Evolutionary conservation across 1,284 basidiomycete genomes (phyloP), one percentile per base, ranked within the genome.

Genomic region (Ceratobasidium sp.): DNA sequence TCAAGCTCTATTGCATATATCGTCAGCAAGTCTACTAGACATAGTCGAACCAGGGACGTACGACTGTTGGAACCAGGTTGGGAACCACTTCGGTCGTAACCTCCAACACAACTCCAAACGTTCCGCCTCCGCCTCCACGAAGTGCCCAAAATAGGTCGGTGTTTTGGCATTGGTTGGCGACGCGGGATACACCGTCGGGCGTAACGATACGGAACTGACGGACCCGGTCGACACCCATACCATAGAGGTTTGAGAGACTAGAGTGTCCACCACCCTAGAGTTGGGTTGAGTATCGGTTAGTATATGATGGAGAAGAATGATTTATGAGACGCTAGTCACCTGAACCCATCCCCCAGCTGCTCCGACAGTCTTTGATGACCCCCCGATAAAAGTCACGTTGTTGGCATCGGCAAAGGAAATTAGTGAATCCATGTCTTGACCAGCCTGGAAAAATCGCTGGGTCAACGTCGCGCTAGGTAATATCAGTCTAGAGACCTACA

Each of bases 211-310:
- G 25, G 56, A 77, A 62, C n/a, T 77, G 66, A 4, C 62, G 68
- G 1, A 74, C 67, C 8, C 68, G 56, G 34, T 77, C 76, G 17
- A 70, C 52, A 13, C 76, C 76, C 9, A 77, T 61, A 15, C 76
- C 76, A 32, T 77, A 73, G 57, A 19, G 29, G 25, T 70, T 68
- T 9, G 76, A 54, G 49, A 77, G 61, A 19, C 61, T 46, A 7
- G 37, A 40, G 15, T 66, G 61, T 1, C 76, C 76, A n/a, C 76
- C 76, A 0, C 89, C 88, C 0, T 90, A 84, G 13, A 29, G 32
- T 44, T 29, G 19, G 64, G 9, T n/a, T 37, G 25, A 29, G 46
- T 54, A 19, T 52, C 40, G 13, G 61, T 34, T 22, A 62, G 13
- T 15, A 62, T 73, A 22, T 59, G 56, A n/a, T 66, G n/a, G 3